Conservation (phyloP, 2,329 filamentous ascomycete species). For the Claviceps maximensis region DNA sequence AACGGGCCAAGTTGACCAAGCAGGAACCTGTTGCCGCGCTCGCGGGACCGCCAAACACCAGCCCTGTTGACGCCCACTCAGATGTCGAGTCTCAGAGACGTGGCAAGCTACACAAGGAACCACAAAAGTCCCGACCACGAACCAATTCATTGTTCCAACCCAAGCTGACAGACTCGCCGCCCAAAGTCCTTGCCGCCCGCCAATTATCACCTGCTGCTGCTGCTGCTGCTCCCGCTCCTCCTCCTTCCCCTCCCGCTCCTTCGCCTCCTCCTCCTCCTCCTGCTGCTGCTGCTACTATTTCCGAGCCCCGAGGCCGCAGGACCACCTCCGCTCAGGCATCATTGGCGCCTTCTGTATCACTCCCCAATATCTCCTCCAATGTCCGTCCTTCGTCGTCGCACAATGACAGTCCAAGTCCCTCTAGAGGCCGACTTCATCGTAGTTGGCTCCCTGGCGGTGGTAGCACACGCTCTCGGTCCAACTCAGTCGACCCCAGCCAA, state of each 20-base stretch:
- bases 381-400: conserved; percentile 13
- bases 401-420: conserved; percentile 30
- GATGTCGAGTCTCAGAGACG: conserved; percentile 10
- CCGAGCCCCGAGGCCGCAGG: conserved; percentile 27
- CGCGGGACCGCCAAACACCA: neutral
- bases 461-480: conserved; percentile 34
- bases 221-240: conserved; percentile 5
- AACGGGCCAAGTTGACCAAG: conserved; percentile 12
- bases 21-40: conserved; percentile 9
- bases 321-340: conserved; percentile 35
- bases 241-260: too few relatives aligned
- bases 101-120: conserved; percentile 21
- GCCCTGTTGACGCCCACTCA: neutral
- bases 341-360: neutral
- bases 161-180: conserved; percentile 11
- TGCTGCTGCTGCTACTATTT: conserved; percentile 4
- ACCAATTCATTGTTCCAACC: conserved; percentile 21
- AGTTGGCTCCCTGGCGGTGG: conserved; percentile 44
- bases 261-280: too few relatives aligned
- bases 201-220: neutral
- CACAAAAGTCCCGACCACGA: conserved; percentile 14
- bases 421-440: conserved; percentile 31
- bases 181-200: neutral
- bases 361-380: conserved; percentile 18
- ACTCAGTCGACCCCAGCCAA: conserved; percentile 25